Evolutionary conservation across 1,284 basidiomycete species (phyloP), one percentile per base, ranked within the genome.

Genomic region (Coniferiporia sulphurascens): DNA sequence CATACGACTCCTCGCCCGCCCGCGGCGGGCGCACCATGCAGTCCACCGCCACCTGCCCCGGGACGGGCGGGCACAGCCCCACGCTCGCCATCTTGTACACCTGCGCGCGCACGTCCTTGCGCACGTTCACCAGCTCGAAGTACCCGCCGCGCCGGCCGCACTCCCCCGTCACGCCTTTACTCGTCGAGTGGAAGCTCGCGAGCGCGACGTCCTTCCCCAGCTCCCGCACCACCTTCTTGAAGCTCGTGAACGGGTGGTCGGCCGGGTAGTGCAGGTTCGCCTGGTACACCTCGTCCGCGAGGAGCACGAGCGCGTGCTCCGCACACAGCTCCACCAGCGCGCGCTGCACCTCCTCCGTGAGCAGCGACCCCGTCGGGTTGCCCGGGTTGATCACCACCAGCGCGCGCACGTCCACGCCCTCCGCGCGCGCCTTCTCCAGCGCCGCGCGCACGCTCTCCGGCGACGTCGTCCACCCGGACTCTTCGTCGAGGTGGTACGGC

Each of bases 221-320:
- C 61, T 81, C 76, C 48, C 80, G 76, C 2, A 96, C 82, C 58
- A 92, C 80, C 73, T 93, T 88, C 73, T 97, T 97, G 84, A 98
- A 97, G 7, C 91, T 94, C 55, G 86, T 84, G 80, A 98, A 98
- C 0, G 91, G 84, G 71, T 89, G 84, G 0, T 76, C 75, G 6
- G 74, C 69, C 46, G 75, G 77, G 55, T 81, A 78, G 75, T 95
- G 95, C 52, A 97, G 83, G 78, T 98, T 98, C 66, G 78, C 78
- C 73, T 98, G 95, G 79, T 98, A 97, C 9, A 98, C 95, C 72
- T 98, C 95, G 72, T 98, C 95, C 0, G 95, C 95, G 64, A 97
- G 82, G 49, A 98, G 83, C 15, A 96, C 86, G 59, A 98, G 84
- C n/a, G 78, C 78, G 73, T 97, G 79, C 65, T 89, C 79, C 71